Percentiles rank a stretch among this genome's conserved stretches.
Conservation (phyloP, 768 basidiomycete genomes). For the Peribolospora kevripleyi region DNA sequence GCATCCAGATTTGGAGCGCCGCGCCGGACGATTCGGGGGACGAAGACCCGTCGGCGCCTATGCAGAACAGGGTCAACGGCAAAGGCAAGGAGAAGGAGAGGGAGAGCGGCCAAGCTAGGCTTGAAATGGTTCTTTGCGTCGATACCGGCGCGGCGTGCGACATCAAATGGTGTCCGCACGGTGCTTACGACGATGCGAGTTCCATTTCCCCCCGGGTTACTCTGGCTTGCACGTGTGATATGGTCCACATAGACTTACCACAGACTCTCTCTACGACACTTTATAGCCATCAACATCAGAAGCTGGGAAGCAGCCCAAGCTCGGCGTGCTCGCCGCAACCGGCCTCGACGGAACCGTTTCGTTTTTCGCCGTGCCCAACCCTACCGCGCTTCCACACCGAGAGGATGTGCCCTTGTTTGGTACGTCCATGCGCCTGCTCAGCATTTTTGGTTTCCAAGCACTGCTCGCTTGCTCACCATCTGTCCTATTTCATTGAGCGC, state of each 20-base stretch:
- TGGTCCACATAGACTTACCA: too few species aligned
- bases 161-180: conserved; percentile 80
- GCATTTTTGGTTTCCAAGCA: too few species aligned
- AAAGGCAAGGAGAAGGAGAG: background rate
- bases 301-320: conserved; percentile 22
- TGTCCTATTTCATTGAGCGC: too few species aligned
- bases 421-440: too few species aligned
- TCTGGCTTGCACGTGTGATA: too few species aligned
- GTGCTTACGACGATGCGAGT: conserved; percentile 40
- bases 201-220: background rate
- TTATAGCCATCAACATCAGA: too few species aligned
- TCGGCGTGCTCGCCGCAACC: conserved; percentile 57
- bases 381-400: conserved; percentile 25
- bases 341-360: conserved; percentile 71
- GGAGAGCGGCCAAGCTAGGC: conserved; percentile 2
- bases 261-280: too few species aligned
- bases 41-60: conserved; percentile 8
- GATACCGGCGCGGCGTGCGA: conserved; percentile 58
- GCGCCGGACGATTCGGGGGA: background rate
- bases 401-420: too few species aligned
- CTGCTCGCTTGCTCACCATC: too few species aligned
- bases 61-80: background rate
- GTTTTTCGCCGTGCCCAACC: conserved; percentile 55
- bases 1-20: conserved; percentile 70
- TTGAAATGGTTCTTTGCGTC: conserved; percentile 58